A percentile compares a stretch with the other conserved stretches of the same genome.
Evolutionary conservation across 352 stramenopile genomes (phyloP).

Genomic region (Phytophthora hibernalis): DNA sequence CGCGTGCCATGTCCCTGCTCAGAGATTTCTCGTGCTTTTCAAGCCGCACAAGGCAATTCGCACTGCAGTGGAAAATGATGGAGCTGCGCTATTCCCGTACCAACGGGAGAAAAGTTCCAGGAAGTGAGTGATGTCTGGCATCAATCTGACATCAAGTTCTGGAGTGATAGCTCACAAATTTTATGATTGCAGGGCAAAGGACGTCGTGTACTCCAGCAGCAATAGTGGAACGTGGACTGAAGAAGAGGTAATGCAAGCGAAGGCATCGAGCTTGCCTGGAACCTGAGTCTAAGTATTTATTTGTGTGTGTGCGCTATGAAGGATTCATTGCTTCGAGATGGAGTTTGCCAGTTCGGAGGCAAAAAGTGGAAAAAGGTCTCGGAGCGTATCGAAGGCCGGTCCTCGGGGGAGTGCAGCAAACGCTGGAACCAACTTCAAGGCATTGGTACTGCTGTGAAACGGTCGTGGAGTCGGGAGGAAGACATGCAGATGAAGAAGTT

Average conservation of each 20-base stretch:
- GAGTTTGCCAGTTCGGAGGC: conserved; percentile 74
- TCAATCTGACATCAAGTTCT: background rate
- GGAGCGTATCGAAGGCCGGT: conserved; percentile 53
- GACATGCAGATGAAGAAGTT: conserved; percentile 70
- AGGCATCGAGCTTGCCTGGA: background rate
- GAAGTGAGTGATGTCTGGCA: conserved; percentile 39
- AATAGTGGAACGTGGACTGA: conserved; percentile 40
- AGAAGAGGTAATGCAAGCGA: conserved; percentile 45
- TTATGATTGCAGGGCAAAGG: conserved; percentile 27
- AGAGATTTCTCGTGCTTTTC: conserved; percentile 16
- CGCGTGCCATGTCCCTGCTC: conserved; percentile 13
- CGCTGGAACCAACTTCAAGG: conserved; percentile 80
- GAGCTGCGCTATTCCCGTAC: conserved; percentile 36
- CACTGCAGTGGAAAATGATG: conserved; percentile 24
- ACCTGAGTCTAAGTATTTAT: conserved; percentile 2
- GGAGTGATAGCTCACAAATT: background rate
- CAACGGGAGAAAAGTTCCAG: conserved; percentile 38
- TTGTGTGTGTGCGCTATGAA: conserved; percentile 27
- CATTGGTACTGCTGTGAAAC: conserved; percentile 67
- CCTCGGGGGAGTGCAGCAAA: conserved; percentile 60
- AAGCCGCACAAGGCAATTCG: conserved; percentile 34
- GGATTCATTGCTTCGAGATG: conserved; percentile 74
- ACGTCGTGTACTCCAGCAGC: background rate
- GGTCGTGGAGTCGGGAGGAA: conserved; percentile 69
- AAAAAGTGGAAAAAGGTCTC: conserved; percentile 86